Evolutionary conservation across 306 rosid genomes (phyloP).

Genomic region (Alnus rubra): DNA sequence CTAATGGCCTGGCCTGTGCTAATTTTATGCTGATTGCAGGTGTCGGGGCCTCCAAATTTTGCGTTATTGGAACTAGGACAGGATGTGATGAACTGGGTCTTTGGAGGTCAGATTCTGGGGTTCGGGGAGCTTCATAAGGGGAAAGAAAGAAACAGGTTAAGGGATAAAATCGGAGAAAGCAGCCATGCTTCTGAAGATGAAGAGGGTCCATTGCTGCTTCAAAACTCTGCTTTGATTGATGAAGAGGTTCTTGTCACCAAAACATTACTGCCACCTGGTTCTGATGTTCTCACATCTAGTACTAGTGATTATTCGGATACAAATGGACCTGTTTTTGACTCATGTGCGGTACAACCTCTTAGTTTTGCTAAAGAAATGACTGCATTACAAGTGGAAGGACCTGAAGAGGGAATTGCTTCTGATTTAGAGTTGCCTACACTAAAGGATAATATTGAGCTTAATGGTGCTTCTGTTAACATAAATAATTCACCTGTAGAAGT

Average conservation of each 20-base stretch:
- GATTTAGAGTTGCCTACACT: conserved; percentile 42
- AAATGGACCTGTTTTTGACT: conserved; percentile 35
- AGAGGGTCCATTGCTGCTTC: conserved; percentile 50
- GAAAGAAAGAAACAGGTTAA: conserved; percentile 37
- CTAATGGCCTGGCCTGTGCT: conserved; percentile 2
- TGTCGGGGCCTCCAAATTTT: conserved; percentile 41
- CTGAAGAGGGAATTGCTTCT: conserved; percentile 45
- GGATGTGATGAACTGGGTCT: conserved; percentile 47
- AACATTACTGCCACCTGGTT: conserved; percentile 40
- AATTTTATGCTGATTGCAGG: conserved; percentile 30
- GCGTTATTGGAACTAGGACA: conserved; percentile 60
- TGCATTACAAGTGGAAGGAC: conserved; percentile 47
- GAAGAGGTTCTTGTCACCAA: conserved; percentile 37
- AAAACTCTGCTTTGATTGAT: conserved; percentile 44
- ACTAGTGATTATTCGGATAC: conserved; percentile 25
- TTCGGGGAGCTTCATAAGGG: conserved; percentile 48
- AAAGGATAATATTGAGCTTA: conserved; percentile 27
- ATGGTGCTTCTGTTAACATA: conserved; percentile 31
- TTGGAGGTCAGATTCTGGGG: conserved; percentile 46
- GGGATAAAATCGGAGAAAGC: conserved; percentile 42
- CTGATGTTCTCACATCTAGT: conserved; percentile 43
- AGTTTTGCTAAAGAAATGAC: conserved; percentile 47
- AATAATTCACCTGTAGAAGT: conserved; percentile 31
- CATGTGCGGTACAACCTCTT: conserved; percentile 52
- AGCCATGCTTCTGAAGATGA: conserved; percentile 40